These are phyloP conservation scores for Aotearoamyces nothofagi DNA, from an alignment of 2,329 filamentous ascomycete species.

Conservation along the genomic window DNA sequence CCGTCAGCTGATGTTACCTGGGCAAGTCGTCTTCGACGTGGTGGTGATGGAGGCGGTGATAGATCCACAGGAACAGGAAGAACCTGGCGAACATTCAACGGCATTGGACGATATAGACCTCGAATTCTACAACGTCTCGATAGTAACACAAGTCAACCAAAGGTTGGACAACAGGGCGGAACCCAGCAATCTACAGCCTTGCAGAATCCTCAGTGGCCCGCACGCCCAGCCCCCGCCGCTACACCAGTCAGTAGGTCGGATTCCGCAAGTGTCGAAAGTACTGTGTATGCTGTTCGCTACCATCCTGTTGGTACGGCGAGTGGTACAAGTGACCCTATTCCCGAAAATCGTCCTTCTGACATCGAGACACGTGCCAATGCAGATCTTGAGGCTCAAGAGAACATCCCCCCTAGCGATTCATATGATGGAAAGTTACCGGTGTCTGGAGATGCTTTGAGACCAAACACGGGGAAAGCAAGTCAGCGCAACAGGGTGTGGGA, in stretches of 20 bases:
- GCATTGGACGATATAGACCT: constrained; percentile 2
- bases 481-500: too few relatives aligned
- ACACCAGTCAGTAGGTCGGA: constrained; percentile 47
- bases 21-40: constrained; percentile 24
- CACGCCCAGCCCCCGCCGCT: constrained; percentile 35
- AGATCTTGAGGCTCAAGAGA: too few relatives aligned
- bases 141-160: too few relatives aligned
- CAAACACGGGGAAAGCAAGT: too few relatives aligned
- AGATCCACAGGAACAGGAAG: constrained; percentile 1
- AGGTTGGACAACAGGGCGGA: constrained; percentile 13
- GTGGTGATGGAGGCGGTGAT: constrained; percentile 8
- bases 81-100: constrained; percentile 7
- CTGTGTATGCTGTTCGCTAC: constrained; percentile 47
- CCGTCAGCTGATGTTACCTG: constrained; percentile 40
- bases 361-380: too few relatives aligned
- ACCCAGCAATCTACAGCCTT: constrained; percentile 8
- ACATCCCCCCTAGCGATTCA: too few relatives aligned
- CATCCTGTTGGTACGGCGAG: constrained; percentile 41
- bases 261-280: constrained; percentile 47
- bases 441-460: too few relatives aligned
- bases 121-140: too few relatives aligned
- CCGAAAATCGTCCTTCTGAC: too few relatives aligned
- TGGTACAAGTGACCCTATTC: too few relatives aligned
- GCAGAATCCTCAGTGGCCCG: constrained; percentile 28
- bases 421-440: too few relatives aligned